A percentile compares a stretch with the other conserved stretches of the same genome.
Evolutionary conservation across 129 eudicot species (phyloP).

Genomic region (Glebionis coronaria): DNA sequence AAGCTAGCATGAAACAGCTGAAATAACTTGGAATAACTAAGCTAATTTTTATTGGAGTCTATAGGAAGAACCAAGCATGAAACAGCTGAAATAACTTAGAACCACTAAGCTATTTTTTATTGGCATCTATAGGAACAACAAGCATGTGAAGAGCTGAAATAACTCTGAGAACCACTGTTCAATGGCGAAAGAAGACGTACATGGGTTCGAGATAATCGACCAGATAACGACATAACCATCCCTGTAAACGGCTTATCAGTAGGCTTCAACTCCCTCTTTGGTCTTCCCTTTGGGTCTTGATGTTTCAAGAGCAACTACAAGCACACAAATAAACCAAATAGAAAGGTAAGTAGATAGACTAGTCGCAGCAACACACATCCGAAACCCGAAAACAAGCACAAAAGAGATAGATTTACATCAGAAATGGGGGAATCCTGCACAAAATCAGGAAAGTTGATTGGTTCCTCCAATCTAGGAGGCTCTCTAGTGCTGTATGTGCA

Average conservation of each 20-base stretch:
- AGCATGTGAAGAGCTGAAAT: no score
- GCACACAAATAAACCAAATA: background rate
- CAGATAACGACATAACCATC: conserved; percentile 70
- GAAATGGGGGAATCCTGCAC: conserved; percentile 41
- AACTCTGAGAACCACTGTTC: no score
- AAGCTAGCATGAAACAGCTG: no score
- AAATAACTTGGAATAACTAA: no score
- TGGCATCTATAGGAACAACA: no score
- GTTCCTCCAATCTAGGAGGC: conserved; percentile 52
- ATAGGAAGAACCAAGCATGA: no score
- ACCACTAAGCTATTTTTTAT: no score
- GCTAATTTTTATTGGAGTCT: no score
- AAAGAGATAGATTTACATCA: conserved; percentile 40
- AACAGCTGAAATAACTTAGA: no score
- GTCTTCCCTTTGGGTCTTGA: conserved; percentile 38
- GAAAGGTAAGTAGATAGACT: background rate
- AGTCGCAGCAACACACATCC: no score
- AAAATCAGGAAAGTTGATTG: conserved; percentile 50
- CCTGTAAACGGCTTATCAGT: conserved; percentile 62
- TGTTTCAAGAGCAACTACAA: conserved; percentile 49
- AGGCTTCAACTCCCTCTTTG: conserved; percentile 24
- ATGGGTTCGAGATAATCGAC: conserved; percentile 71
- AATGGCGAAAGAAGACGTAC: conserved; percentile 27
- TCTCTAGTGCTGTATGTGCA: conserved; percentile 57
- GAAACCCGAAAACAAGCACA: no score